A percentile compares a stretch with the other conserved stretches of the same genome.
These are phyloP conservation scores for Bipolaris bicolor DNA, from an alignment of 2,329 filamentous ascomycete genomes.

Conservation along the genomic window DNA sequence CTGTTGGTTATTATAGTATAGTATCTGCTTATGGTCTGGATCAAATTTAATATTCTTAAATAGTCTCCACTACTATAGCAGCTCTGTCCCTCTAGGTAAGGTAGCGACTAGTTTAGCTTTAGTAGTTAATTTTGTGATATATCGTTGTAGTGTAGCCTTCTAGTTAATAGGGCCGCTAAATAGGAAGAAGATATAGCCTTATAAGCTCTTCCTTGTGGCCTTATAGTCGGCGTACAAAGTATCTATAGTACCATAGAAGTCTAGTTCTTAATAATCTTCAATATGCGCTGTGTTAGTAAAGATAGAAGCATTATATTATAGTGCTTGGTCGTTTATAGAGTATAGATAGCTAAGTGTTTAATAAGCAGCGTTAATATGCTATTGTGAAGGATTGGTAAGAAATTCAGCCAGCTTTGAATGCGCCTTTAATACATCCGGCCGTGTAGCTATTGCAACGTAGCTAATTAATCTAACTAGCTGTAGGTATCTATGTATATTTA, in stretches of 20 bases:
- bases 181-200: background rate
- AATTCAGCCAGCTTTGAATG: slow-evolving; percentile 22
- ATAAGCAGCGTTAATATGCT: slow-evolving; percentile 21
- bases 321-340: slow-evolving; percentile 11
- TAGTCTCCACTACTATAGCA: background rate
- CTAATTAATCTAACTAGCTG: slow-evolving; percentile 21
- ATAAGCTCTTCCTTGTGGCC: slow-evolving; percentile 14
- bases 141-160: background rate
- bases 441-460: slow-evolving; percentile 19
- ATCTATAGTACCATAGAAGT: slow-evolving; percentile 23
- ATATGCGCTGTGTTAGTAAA: slow-evolving; percentile 7
- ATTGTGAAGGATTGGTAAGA: slow-evolving; percentile 21
- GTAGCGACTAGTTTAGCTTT: background rate
- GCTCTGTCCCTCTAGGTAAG: background rate
- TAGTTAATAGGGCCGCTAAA: background rate
- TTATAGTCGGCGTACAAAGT: slow-evolving; percentile 24
- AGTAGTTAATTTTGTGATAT: background rate
- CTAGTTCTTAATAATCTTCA: slow-evolving; percentile 14
- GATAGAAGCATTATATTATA: slow-evolving; percentile 9
- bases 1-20: background rate
- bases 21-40: background rate
- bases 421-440: slow-evolving; percentile 24
- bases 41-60: background rate
- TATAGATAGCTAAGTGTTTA: slow-evolving; percentile 17
- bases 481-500: slow-evolving; percentile 15